A percentile compares a stretch with the other conserved stretches of the same genome.
phyloP scores from a whole-genome alignment of 2,329 filamentous ascomycete species.

The Ophiostoma sp. region DNA sequence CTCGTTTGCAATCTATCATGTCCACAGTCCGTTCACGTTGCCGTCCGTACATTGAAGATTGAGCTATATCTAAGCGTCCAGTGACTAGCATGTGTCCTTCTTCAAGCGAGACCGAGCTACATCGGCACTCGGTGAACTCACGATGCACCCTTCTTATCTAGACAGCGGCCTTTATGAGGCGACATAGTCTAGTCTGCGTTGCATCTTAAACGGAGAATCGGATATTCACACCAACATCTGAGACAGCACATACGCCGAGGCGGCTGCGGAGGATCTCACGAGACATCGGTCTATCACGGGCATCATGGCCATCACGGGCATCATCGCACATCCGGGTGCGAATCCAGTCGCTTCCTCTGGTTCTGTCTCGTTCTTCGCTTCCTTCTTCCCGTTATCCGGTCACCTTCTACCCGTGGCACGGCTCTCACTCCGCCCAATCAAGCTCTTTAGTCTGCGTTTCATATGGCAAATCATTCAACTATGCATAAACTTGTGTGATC shows the following conservation, averaged over 20 bases:
- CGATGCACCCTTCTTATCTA: neutral
- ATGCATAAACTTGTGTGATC: conserved; percentile 6
- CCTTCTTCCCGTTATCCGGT: neutral
- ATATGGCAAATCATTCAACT: neutral
- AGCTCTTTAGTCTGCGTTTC: neutral
- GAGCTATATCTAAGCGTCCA: neutral
- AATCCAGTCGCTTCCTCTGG: no score
- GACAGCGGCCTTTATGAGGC: no score
- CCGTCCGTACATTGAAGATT: neutral
- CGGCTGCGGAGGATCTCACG: neutral
- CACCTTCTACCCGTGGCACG: neutral
- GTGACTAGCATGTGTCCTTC: neutral
- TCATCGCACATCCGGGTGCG: neutral
- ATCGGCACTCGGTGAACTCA: neutral
- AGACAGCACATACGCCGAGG: neutral
- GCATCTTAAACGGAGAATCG: no score
- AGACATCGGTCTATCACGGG: neutral
- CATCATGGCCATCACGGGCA: neutral
- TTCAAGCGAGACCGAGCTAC: neutral
- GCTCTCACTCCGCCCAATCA: neutral
- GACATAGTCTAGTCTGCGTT: no score
- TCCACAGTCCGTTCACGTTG: neutral
- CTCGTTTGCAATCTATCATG: neutral
- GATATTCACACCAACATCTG: neutral
- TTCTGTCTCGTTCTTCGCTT: no score